Conservation (phyloP, 257 asterid genomes). For the Ilex asprella region DNA sequence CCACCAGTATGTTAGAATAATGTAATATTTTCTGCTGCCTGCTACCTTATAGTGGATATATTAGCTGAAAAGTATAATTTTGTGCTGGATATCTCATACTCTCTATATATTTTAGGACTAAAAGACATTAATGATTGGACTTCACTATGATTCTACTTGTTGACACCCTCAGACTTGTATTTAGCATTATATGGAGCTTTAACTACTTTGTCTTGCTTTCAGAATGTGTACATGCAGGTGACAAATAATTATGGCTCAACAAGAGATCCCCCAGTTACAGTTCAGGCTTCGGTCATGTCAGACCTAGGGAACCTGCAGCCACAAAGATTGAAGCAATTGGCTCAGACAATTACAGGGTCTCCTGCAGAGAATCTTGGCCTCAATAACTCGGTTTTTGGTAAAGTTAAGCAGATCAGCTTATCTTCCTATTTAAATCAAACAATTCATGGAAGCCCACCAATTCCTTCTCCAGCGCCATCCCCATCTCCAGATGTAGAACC, state of each 20-base stretch:
- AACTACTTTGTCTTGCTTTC: slow-evolving; percentile 13
- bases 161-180: no score
- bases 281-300: slow-evolving; percentile 66
- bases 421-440: slow-evolving; percentile 57
- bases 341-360: slow-evolving; percentile 44
- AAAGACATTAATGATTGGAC: no score
- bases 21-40: no score
- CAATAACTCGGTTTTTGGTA: slow-evolving; percentile 63
- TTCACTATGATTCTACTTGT: no score
- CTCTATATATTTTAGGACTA: no score
- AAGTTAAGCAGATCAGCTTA: slow-evolving; percentile 65
- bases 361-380: slow-evolving; percentile 69
- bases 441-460: slow-evolving; percentile 34
- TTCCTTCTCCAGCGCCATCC: slow-evolving; percentile 39
- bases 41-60: no score
- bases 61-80: no score
- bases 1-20: no score
- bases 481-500: slow-evolving; percentile 30
- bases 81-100: no score
- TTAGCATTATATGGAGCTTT: no score
- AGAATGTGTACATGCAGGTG: slow-evolving; percentile 56
- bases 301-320: slow-evolving; percentile 32
- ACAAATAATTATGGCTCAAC: slow-evolving; percentile 71
- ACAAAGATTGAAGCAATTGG: slow-evolving; percentile 66
- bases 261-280: slow-evolving; percentile 61